Conservation (phyloP, 2,329 filamentous ascomycete genomes). For the Penicillium crustosum region DNA sequence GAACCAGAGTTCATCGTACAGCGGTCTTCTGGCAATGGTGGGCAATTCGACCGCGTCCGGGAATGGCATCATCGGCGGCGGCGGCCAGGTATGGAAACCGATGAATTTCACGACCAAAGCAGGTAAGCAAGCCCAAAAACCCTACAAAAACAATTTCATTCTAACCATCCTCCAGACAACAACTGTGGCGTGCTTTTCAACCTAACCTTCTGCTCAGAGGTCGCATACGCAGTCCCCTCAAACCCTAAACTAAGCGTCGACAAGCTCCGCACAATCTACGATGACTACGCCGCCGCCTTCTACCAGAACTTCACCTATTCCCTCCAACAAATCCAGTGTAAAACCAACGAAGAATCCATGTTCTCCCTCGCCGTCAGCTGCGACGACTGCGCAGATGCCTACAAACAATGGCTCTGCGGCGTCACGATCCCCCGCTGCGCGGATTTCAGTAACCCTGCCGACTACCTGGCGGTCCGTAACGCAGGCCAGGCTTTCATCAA, state of each 20-base stretch:
- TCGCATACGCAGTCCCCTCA: conserved; percentile 86
- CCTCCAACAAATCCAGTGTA: conserved; percentile 80
- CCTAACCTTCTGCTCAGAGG: conserved; percentile 82
- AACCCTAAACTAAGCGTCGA: conserved; percentile 66
- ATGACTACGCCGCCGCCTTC: conserved; percentile 66
- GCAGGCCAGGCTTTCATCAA: conserved; percentile 70
- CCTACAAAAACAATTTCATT: not conserved
- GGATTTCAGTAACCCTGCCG: conserved; percentile 64
- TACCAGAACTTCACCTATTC: conserved; percentile 79
- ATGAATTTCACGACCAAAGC: conserved; percentile 77
- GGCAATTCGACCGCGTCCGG: conserved; percentile 56
- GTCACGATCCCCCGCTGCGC: conserved; percentile 90
- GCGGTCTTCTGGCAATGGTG: conserved; percentile 68
- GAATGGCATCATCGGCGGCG: conserved; percentile 62
- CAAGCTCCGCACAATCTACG: conserved; percentile 71
- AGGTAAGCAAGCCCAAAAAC: conserved; percentile 52
- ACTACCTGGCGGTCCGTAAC: conserved; percentile 68
- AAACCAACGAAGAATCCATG: conserved; percentile 67
- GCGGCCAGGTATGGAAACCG: conserved; percentile 70
- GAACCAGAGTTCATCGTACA: conserved; percentile 69
- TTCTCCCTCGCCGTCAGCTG: conserved; percentile 83
- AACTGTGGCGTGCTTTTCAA: conserved; percentile 86
- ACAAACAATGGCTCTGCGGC: conserved; percentile 93
- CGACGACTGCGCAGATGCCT: conserved; percentile 71
- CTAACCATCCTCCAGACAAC: conserved; percentile 52